Evolutionary conservation across 176 grass and related monocot species (phyloP), one percentile per base, ranked within the genome.

Genomic region (Alopecurus myosuroides): DNA sequence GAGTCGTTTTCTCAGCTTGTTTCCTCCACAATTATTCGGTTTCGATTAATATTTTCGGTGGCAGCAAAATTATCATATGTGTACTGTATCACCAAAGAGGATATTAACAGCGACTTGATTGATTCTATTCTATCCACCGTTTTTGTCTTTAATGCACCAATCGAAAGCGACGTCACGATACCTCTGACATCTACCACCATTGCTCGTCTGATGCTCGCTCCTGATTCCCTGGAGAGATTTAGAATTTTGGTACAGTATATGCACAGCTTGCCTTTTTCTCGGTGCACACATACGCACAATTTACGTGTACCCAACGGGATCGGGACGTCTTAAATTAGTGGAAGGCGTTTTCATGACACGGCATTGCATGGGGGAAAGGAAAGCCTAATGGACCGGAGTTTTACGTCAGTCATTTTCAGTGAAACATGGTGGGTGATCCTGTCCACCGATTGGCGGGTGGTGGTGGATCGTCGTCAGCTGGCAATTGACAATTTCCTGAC

Each of bases 381-480:
- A 25, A 13, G 28, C 13, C 17, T 67, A 66, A 18, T 85, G 82
- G 60, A 69, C 11, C 3, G 11, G 30, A 55, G 70, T 49, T 63
- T 58, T 0, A 48, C 40, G 82, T 58, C 82, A 81, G 82, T 81
- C 82, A 13, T 14, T 50, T 1, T 89, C 70, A 35, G 9, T 7
- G 31, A 29, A 85, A 25, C 5, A 50, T 23, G 23, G 18, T 18
- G 9, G 70, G 6, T 69, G 23, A 56, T 85, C 28, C 7, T 25
- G 30, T 89, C 77, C 82, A 69, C 60, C 26, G 41, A 26, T 41
- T 64, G 31, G 57, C 6, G 40, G 58, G 80, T 85, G 87, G 82
- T 48, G 74, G 12, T 22, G 49, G 61, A 88, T 60, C 63, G 22
- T 7, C 19, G 28, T 41, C 45, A 14, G 12, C 39, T 74, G 52